Base-by-base conservation (phyloP, 2,329 filamentous ascomycete species). In the Thelonectria discophora region DNA sequence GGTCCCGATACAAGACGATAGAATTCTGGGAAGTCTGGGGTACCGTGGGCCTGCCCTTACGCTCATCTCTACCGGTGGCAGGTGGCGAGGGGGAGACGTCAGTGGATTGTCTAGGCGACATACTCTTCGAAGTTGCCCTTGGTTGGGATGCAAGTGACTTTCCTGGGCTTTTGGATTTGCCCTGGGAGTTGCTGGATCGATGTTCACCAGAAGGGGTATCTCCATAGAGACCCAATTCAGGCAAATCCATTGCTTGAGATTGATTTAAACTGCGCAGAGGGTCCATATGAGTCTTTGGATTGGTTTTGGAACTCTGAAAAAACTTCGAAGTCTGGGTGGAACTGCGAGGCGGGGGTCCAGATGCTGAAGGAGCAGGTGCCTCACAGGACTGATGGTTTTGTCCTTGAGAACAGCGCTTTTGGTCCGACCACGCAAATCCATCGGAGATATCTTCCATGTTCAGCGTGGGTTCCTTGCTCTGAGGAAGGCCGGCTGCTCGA, bases 401-500 rank as follows among this genome's bases (percentile, higher is more conserved):
- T 15, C 49, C 56, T 21, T 58, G 57, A 39, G 62, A 69, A 42
- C 68, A 73, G 49, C 67, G 65, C 32, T 65, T 48, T 39, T 64
- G 68, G 13, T 58, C 55, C 21, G 62, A 45, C 58, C 64, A 73
- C 11, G 45, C 64, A 58, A 73, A 73, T 2, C 66, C 69, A 34
- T 67, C 64, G 1, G 68, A 70, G n/a, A 73, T 42, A 3, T 71
- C 66, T 5, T 69, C 66, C 40, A 49, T 56, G 6, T 49, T 37
- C 4, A 61, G 15, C n/a, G 60, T 63, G 43, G 68, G 68, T 17
- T 52, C 60, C 18, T 60, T 67, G 13, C 5, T 30, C 4, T 8
- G 55, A 20, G 30, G 15, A 40, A n/a, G 50, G n/a, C 51, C 39
- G 6, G 58, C 17, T 15, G 45, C 13, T 43, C 66, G 60, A 1